Percentiles rank a stretch among this genome's conserved stretches.
These are phyloP conservation scores for Psilocybe subaeruginosa DNA, from an alignment of 768 basidiomycete genomes.

Conservation along the genomic window DNA sequence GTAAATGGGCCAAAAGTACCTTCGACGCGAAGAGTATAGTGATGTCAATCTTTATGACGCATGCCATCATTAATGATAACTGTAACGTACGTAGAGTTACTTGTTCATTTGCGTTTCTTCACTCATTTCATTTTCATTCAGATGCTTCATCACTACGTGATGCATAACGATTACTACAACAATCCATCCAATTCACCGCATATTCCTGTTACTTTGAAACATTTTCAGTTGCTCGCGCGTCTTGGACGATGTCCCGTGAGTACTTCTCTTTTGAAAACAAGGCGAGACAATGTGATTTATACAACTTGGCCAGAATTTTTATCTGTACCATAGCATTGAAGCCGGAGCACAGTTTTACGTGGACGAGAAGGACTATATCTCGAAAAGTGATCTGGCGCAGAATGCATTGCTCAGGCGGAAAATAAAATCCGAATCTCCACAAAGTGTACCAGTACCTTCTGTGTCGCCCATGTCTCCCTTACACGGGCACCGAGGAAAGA, in stretches of 20 bases:
- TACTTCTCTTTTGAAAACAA: constrained; percentile 3
- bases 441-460: constrained; percentile 29
- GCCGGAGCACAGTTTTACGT: constrained; percentile 68
- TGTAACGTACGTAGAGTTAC: constrained; percentile 33
- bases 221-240: constrained; percentile 74
- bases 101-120: constrained; percentile 1
- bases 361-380: constrained; percentile 70
- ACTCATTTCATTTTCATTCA: constrained; percentile 21
- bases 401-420: constrained; percentile 24
- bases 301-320: constrained; percentile 42
- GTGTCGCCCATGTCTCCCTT: constrained; percentile 20
- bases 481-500: constrained; percentile 33
- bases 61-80: constrained; percentile 74
- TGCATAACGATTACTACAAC: constrained; percentile 25
- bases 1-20: constrained; percentile 59
- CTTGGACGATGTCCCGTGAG: constrained; percentile 65
- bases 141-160: constrained; percentile 53
- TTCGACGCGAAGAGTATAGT: constrained; percentile 60
- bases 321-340: constrained; percentile 64
- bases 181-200: constrained; percentile 31
- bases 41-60: constrained; percentile 71
- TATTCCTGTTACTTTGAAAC: constrained; percentile 76
- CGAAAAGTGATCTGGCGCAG: constrained; percentile 29
- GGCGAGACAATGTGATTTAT: background rate
- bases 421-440: constrained; percentile 46